A percentile compares a stretch with the other conserved stretches of the same genome.
These are phyloP conservation scores for Delphinella strobiligena DNA, from an alignment of 2,329 filamentous ascomycete species.

Conservation along the genomic window DNA sequence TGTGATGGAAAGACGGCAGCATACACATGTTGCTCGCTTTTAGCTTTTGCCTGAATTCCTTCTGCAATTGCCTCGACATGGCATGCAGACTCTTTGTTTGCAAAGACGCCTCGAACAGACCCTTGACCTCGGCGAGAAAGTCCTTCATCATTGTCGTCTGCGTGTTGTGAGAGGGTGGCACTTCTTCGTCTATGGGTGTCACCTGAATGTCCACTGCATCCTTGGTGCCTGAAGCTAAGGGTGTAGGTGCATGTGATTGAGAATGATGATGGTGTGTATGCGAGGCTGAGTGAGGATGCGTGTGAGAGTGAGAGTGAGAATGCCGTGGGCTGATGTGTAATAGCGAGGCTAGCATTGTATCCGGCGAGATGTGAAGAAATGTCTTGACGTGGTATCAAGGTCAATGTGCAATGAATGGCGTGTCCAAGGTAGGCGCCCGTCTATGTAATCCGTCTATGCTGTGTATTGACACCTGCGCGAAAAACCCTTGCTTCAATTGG, in stretches of 20 bases:
- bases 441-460: too few relatives aligned
- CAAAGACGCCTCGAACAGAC: constrained; percentile 32
- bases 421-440: too few relatives aligned
- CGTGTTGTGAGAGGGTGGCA: not conserved
- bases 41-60: constrained; percentile 43
- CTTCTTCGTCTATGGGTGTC: not conserved
- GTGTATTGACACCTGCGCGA: too few relatives aligned
- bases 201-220: not conserved
- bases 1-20: constrained; percentile 53
- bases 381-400: too few relatives aligned
- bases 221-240: too few relatives aligned
- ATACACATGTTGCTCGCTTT: constrained; percentile 48
- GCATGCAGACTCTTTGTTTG: constrained; percentile 27
- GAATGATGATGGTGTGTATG: not conserved
- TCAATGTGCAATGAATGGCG: too few relatives aligned
- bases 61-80: constrained; percentile 33
- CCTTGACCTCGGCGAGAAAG: constrained; percentile 30
- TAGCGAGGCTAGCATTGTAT: constrained; percentile 12
- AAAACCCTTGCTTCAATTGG: too few relatives aligned
- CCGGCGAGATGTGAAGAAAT: constrained; percentile 2
- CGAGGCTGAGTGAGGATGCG: too few relatives aligned
- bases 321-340: not conserved
- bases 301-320: not conserved
- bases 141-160: constrained; percentile 31
- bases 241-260: not conserved